Conservation (phyloP, 2,329 filamentous ascomycete genomes). For the Aspergillus sp. region DNA sequence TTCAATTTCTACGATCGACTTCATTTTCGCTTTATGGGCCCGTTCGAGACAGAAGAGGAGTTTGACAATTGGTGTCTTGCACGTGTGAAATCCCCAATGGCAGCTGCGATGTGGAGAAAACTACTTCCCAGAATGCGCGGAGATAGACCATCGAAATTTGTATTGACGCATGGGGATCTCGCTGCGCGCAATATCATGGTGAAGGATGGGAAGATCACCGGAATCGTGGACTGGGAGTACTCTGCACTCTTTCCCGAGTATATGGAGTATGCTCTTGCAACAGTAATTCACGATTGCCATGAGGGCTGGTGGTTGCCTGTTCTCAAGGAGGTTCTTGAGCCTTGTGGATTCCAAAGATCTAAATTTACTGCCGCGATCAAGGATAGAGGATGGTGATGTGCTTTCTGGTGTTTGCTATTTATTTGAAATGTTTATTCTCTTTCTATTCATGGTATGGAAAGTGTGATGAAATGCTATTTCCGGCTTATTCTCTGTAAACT, state of each 20-base stretch:
- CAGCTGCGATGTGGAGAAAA: background rate
- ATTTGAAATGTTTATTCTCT: no score
- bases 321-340: constrained; percentile 3
- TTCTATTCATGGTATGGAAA: no score
- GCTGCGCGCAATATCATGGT: constrained; percentile 9
- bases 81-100: constrained; percentile 2
- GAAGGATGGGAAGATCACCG: constrained; percentile 6
- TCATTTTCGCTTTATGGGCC: constrained; percentile 6
- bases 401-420: no score
- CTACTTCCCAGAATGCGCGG: constrained; percentile 1
- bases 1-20: constrained; percentile 8
- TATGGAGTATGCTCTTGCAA: constrained; percentile 5
- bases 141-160: constrained; percentile 5
- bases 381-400: constrained; percentile 1
- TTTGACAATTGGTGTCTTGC: constrained; percentile 11
- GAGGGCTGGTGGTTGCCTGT: constrained; percentile 5
- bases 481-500: no score
- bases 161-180: constrained; percentile 10
- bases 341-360: background rate
- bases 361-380: constrained; percentile 1
- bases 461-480: no score
- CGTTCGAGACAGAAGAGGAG: constrained; percentile 10
- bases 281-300: background rate
- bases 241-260: constrained; percentile 8
- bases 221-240: constrained; percentile 9